Evolutionary conservation across 371 early-diverging fungal genomes (phyloP).

Genomic region (Mucor sp.): DNA sequence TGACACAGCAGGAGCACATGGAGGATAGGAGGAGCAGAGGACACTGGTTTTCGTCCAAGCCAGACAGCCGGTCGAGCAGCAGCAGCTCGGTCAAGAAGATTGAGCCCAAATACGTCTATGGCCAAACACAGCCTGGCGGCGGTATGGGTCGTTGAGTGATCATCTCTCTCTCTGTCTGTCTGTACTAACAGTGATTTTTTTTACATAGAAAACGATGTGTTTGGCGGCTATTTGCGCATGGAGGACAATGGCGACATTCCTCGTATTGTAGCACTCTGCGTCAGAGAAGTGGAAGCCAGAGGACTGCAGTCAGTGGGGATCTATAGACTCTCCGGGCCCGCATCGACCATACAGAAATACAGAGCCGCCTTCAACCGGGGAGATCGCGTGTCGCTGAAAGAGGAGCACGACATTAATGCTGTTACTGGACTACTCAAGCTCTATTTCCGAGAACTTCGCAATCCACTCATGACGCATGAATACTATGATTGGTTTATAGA

Average conservation of each 20-base stretch:
- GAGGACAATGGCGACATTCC: slow-evolving; percentile 59
- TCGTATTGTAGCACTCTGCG: slow-evolving; percentile 63
- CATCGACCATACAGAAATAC: slow-evolving; percentile 71
- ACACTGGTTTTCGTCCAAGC: slow-evolving; percentile 18
- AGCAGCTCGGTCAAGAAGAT: not conserved
- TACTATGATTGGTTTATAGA: slow-evolving; percentile 79
- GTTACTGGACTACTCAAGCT: slow-evolving; percentile 78
- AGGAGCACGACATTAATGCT: slow-evolving; percentile 76
- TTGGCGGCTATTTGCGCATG: slow-evolving; percentile 66
- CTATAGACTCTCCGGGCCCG: slow-evolving; percentile 81
- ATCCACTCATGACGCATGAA: slow-evolving; percentile 78
- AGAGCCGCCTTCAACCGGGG: slow-evolving; percentile 58
- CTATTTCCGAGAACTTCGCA: slow-evolving; percentile 80
- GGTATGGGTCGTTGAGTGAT: not conserved
- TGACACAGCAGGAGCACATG: slow-evolving; percentile 11
- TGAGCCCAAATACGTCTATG: slow-evolving; percentile 10
- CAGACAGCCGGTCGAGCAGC: not conserved
- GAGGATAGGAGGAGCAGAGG: slow-evolving; percentile 6
- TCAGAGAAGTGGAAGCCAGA: slow-evolving; percentile 68
- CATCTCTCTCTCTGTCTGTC: too few relatives aligned
- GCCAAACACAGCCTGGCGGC: slow-evolving; percentile 9
- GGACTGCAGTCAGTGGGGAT: slow-evolving; percentile 72
- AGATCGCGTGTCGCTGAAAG: slow-evolving; percentile 45
- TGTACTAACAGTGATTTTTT: too few relatives aligned
- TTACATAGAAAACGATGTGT: slow-evolving; percentile 45